These are phyloP conservation scores for Pterocarpus macrocarpus DNA, from an alignment of 306 rosid genomes.

Conservation along the genomic window DNA sequence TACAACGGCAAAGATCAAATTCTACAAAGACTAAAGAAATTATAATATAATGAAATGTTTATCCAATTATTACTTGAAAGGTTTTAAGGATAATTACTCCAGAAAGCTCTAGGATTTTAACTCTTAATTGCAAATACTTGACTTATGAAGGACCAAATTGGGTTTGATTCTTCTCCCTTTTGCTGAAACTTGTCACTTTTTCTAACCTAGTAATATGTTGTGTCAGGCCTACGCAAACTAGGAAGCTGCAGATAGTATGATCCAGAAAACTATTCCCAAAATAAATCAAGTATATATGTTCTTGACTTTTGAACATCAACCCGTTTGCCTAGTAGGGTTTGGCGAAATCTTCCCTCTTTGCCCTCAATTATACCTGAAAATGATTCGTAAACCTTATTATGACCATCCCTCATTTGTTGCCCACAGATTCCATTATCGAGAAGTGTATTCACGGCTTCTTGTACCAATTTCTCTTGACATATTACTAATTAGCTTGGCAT, in stretches of 20 bases:
- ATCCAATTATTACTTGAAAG: neutral
- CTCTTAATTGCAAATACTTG: too few relatives aligned
- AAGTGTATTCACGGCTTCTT: conserved; percentile 38
- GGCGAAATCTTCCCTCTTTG: neutral
- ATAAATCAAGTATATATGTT: neutral
- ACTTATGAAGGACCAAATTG: too few relatives aligned
- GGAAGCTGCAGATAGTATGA: neutral
- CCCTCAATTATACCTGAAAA: neutral
- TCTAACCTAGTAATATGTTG: neutral
- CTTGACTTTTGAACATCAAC: neutral
- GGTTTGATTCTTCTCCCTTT: too few relatives aligned
- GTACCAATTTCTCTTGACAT: conserved; percentile 29
- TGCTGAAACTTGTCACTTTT: too few relatives aligned
- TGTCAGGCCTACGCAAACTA: neutral
- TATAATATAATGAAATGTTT: neutral
- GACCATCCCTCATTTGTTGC: neutral
- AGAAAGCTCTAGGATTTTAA: too few relatives aligned
- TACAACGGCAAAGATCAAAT: too few relatives aligned
- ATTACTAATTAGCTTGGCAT: neutral
- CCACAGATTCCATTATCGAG: conserved; percentile 27
- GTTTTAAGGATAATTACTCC: too few relatives aligned
- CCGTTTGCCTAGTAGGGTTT: too few relatives aligned
- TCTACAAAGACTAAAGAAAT: too few relatives aligned
- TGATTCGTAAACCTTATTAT: neutral
- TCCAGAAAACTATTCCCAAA: neutral